Evolutionary conservation across 495 filamentous ascomycete genomes (phyloP), one percentile per base, ranked within the genome.

Genomic region (Elaphomyces granulatus): DNA sequence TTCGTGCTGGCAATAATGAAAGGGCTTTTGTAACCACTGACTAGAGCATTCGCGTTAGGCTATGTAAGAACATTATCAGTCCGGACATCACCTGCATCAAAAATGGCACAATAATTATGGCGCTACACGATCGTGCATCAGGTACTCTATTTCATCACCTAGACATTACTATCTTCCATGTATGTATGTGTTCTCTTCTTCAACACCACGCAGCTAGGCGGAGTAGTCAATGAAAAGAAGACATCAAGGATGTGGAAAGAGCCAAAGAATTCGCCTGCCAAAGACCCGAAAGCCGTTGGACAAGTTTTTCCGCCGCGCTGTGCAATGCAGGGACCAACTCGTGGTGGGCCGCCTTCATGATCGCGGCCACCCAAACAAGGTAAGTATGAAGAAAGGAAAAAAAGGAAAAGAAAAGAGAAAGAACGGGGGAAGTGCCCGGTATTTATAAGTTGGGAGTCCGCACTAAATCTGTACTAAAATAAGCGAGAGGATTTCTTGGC

Each of bases 241-340:
- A 38, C 48, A 36, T 39, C 46, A 59, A 48, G 4, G 44, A 53
- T 46, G 43, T 49, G 58, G 58, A 56, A 53, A 54, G 68, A 68
- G 78, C 67, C 75, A 80, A 80, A 81, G 77, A 80, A 80, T 80
- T 54, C 74, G 72, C 73, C 68, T 70, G 66, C 71, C 68, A 75
- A 68, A 73, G 70, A 70, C 71, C 76, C 75, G 72, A 73, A 79
- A 61, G 67, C 72, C 70, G 70, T 68, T 77, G 68, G 72, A 74
- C 68, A 56, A 59, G 66, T 61, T 66, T 69, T 60, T 74, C 64
- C 72, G 60, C 76, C 77, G 66, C 76, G 75, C 49, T 80, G 77
- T 81, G 77, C 77, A 77, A 81, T 82, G 76, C 71, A 80, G 75
- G 74, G 61, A 72, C 76, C 68, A 67, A 67, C 56, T 57, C 59